Base-by-base conservation (phyloP, 148 eudicot genomes). In the Rhododendron vialii region DNA sequence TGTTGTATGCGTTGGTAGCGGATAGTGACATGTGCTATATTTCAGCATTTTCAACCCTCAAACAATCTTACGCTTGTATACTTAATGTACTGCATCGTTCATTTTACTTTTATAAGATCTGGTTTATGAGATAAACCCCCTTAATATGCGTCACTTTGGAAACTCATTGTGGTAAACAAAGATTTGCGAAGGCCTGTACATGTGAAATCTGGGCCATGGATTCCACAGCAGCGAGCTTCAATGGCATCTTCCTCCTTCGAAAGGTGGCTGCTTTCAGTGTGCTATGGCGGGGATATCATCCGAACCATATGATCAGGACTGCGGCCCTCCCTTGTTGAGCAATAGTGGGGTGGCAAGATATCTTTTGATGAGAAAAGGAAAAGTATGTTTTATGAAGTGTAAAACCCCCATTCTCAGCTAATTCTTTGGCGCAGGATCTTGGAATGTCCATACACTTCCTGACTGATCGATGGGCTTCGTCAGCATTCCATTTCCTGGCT, bases 391-490 rank as follows among this genome's bases (percentile, higher is more conserved):
- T 90, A 85, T 86, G 80, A 81, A 85, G 91, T 90, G 84, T 91
- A 84, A 85, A 77, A 90, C 91, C 92, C 92, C 93, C 88, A 65
- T 92, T 11, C 55, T 51, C 55, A 94, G 90, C 86, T 85, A 86
- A 88, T 92, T 91, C 91, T 92, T 95, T 95, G 94, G 85, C 94
- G 98, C 98, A 94, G 98, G 98, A 87, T 89, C 84, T 89, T 88
- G 90, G 90, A 83, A 89, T 89, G 86, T 89, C 84, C 82, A 84
- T 83, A 74, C 84, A 67, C 73, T 57, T 82, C 88, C 88, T 87
- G 86, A 88, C 89, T 90, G 93, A 89, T 86, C 91, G 94, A 88
- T 84, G 92, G 90, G 86, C 92, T 88, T 87, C 55, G 55, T 90
- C 90, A 84, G 73, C 87, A 43, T 90, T 89, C 86, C 86, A 88